Conservation (phyloP, 2,329 filamentous ascomycete species). For the Colletotrichum zoysiae region DNA sequence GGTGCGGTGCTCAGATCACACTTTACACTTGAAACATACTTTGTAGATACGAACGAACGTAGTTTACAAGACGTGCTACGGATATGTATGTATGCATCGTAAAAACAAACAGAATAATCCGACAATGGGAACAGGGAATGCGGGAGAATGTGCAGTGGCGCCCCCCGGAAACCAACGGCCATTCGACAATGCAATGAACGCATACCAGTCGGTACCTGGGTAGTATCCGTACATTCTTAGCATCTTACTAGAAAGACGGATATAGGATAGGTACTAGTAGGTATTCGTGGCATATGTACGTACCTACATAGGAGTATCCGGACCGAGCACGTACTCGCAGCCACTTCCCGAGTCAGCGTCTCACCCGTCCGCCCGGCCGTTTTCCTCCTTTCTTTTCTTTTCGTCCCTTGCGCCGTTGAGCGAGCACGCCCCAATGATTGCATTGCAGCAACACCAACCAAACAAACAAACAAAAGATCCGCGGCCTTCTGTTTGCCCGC, state of each 20-base stretch:
- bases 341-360: constrained; percentile 37
- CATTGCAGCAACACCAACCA: background rate
- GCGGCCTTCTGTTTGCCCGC: background rate
- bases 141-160: constrained; percentile 10
- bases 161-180: constrained; percentile 20
- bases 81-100: background rate
- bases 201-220: too few species aligned
- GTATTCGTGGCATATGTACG: too few species aligned
- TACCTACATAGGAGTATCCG: too few species aligned
- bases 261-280: too few species aligned
- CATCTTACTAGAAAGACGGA: too few species aligned
- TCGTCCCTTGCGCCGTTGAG: constrained; percentile 22
- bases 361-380: constrained; percentile 10
- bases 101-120: background rate
- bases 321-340: background rate
- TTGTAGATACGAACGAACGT: background rate
- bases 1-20: constrained; percentile 29
- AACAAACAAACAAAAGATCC: constrained; percentile 32
- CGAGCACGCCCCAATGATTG: background rate
- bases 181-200: constrained; percentile 36
- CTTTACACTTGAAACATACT: constrained; percentile 9
- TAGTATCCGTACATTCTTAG: too few species aligned
- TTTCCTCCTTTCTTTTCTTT: background rate
- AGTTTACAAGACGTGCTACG: too few species aligned
- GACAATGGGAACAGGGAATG: background rate